Evolutionary conservation across 2,329 filamentous ascomycete species (phyloP), one percentile per base, ranked within the genome.

Genomic region (Colletotrichum neosansevieriae): DNA sequence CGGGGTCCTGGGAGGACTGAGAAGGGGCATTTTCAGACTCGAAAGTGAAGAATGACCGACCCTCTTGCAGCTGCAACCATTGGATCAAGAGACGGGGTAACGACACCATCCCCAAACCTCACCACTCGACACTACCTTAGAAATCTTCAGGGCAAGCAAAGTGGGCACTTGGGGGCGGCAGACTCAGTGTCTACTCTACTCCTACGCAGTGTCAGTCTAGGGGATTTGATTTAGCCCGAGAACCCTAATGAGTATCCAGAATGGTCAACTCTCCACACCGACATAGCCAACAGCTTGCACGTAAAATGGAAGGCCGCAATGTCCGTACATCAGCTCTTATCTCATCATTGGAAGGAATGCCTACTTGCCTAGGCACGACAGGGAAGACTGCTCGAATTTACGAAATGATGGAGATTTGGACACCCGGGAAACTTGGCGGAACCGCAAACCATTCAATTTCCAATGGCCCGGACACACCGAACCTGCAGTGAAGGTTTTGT

Each of bases 1-100:
- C 40, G 32, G 40, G 40, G 58, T 38, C 58, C 58, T 56, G 62
- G 58, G 58, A 42, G 19, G 50, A 38, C 17, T 32, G 57, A 19
- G 32, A 24, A 24, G 24, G 24, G 24, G 24, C 24, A 24, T 24
- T 42, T 49, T 47, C 58, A 40, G 58, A 62, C 32, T 66, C 54
- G 58, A 13, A 66, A 24, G 60, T 58, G 64, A 67, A 60, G 64
- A 67, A 67, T 67, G 64, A 64, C 60, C 63, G 64, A 64, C 60
- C 63, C 21, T 67, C 64, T 34, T 65, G 49, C 65, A 59, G 65
- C 38, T 65, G 65, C 61, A 59, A 19, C 66, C 21, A 66, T 50
- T 59, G 66, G 54, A 51, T 66, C 49, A 69, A 66, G 49, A 51
- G 61, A 69, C 66, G 49, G 50, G 61, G 40, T 40, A 63, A 42